Base-by-base conservation (phyloP, 1,284 basidiomycete genomes). In the Meripilus lineatus region DNA sequence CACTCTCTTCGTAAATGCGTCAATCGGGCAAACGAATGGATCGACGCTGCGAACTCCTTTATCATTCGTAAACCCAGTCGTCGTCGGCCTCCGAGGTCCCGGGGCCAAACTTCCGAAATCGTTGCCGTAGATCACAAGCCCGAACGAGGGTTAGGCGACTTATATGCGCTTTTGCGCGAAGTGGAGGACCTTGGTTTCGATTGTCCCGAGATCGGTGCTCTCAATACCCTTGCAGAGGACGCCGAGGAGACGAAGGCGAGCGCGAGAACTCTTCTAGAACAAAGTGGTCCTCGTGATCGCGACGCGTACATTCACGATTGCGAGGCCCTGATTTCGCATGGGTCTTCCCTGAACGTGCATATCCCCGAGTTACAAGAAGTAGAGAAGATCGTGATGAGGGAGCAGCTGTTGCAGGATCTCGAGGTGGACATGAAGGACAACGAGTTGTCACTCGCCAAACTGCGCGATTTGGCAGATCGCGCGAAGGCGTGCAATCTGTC, bases 151-250 rank as follows among this genome's bases (percentile, higher is more conserved):
- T 60, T 89, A 32, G 73, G 74, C 25, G 85, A 89, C 47, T 69
- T 91, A 14, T 79, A 83, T 51, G 66, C 69, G 8, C 68, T 91
- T 20, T 64, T 92, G n/a, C 59, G 62, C 5, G 84, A 91, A 55
- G 86, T 87, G 3, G 77, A 84, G 36, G 69, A 63, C 14, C 75
- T 93, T 17, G 89, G 89, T 1, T 92, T 93, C 55, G 89, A 93
- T 50, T 76, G 79, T 44, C 75, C 77, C 5, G 90, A 93, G 64
- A 84, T 90, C 32, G 66, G 60, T 11, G 59, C 68, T 11, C 72
- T 93, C 24, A 72, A 69, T 38, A 64, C 57, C 21, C 67, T 90
- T 32, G 79, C 76, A 3, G 65, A 76, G 40, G 77, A 83, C 50
- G 80, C 88, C 6, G 79, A 89, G 54, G 77, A 81, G 28, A 79